phyloP scores from a whole-genome alignment of 305 asterid genomes.

The Ilex paraguariensis region DNA sequence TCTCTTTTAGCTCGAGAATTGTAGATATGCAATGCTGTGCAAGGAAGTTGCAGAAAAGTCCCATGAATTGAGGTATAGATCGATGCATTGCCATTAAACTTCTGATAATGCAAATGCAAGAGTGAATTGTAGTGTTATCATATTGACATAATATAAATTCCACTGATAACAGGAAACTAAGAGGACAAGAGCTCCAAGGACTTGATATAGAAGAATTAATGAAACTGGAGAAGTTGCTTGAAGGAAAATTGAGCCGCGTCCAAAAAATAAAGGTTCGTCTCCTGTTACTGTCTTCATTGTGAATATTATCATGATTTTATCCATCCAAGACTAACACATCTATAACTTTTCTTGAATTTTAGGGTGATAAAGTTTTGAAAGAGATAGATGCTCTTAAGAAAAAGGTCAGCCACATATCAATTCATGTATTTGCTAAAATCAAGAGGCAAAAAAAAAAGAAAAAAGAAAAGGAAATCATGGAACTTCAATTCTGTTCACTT shows the following conservation, averaged over 20 bases:
- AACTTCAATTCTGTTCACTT: too few relatives aligned
- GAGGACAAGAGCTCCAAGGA: constrained; percentile 71
- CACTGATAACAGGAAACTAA: constrained; percentile 38
- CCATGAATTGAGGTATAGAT: constrained; percentile 48
- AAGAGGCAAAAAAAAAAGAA: too few relatives aligned
- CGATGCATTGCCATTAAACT: too few relatives aligned
- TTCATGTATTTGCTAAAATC: background rate
- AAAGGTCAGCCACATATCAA: constrained; percentile 35
- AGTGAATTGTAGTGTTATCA: background rate
- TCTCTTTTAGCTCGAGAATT: constrained; percentile 20
- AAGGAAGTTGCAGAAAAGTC: constrained; percentile 41
- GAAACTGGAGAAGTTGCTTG: constrained; percentile 58
- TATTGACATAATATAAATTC: background rate
- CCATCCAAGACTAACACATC: background rate
- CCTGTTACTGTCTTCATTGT: background rate
- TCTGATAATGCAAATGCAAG: too few relatives aligned
- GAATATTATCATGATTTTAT: background rate
- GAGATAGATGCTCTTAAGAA: constrained; percentile 51
- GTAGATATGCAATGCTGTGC: constrained; percentile 26
- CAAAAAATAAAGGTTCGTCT: constrained; percentile 41
- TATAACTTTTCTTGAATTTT: constrained; percentile 15
- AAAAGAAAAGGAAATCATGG: too few relatives aligned
- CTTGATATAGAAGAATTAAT: constrained; percentile 56
- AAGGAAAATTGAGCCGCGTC: constrained; percentile 50
- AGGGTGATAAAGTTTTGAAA: constrained; percentile 46